Evolutionary conservation across 2,329 filamentous ascomycete species (phyloP).

Genomic region (Amauroascus niger): DNA sequence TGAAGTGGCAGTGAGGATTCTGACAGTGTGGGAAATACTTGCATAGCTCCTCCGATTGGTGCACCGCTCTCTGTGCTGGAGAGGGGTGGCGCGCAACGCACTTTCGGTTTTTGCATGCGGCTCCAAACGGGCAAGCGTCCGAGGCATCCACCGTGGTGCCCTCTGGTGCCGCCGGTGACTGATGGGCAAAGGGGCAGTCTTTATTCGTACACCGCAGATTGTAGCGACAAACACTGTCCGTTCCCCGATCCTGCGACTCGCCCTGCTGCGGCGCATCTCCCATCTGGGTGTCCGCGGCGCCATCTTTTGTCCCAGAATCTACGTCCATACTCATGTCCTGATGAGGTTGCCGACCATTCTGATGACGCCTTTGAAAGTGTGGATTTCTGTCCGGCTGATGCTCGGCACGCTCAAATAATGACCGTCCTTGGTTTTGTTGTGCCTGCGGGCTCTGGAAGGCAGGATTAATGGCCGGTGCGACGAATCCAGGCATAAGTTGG

Average conservation of each 20-base stretch:
- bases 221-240: constrained; percentile 71
- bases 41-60: constrained; percentile 78
- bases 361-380: constrained; percentile 8
- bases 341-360: constrained; percentile 1
- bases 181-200: constrained; percentile 87
- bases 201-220: constrained; percentile 80
- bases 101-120: constrained; percentile 91
- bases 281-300: constrained; percentile 28
- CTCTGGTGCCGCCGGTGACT: constrained; percentile 78
- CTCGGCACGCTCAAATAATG: constrained; percentile 65
- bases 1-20: constrained; percentile 78
- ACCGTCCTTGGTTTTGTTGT: constrained; percentile 42
- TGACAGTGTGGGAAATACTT: constrained; percentile 87
- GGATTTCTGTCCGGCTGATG: constrained; percentile 27
- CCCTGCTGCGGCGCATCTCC: constrained; percentile 23
- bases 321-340: constrained; percentile 20
- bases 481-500: constrained; percentile 52
- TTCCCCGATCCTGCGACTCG: constrained; percentile 46
- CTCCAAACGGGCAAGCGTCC: constrained; percentile 74
- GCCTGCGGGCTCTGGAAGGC: constrained; percentile 41
- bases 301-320: constrained; percentile 30
- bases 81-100: constrained; percentile 88
- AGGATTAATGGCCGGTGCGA: constrained; percentile 45
- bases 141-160: constrained; percentile 66
- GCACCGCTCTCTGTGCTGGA: constrained; percentile 66